Evolutionary conservation across 2,329 filamentous ascomycete species (phyloP), one percentile per base, ranked within the genome.

Genomic region (Stagonosporopsis vannaccii): DNA sequence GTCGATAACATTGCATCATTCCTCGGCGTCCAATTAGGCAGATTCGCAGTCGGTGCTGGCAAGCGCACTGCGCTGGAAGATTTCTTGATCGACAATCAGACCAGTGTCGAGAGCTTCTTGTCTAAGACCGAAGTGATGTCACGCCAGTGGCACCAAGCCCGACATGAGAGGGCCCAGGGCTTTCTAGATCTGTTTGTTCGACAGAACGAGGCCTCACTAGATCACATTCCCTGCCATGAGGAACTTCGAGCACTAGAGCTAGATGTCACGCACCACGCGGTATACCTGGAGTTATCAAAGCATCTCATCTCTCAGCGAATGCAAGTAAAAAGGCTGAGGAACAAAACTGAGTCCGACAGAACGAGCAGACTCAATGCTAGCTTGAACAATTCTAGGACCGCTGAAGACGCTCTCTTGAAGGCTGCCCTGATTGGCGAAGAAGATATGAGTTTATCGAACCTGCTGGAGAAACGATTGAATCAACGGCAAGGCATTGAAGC

Each of bases 1-100:
- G 77, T 89, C 8, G 84, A 87, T 47, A 79, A 79, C 15, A 85
- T 88, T 54, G 85, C 85, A 0, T 75, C 74, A 1, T 80, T 88
- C 15, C 67, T 90, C 2, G 80, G 82, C 1, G 72, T 87, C 20
- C 78, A 80, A 41, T 73, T 90, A 0, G 85, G 84, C 2, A 70
- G 82, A 19, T 80, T 85, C 43, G 81, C 84, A 37, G 81, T 81
- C 53, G 77, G 78, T 2, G 69, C 77, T 17, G 78, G 76, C 2
- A 66, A 75, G 4, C 71, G 79, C 3, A 76, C 77, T n/a, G 70
- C 73, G n/a, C 80, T 82, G 23, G 73, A 82, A 30, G 79, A 77
- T 46, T 65, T 67, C 3, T 69, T 80, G 0, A 48, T 46, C n/a
- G 41, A 43, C 15, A 65, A 71, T 3, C 67, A 69, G 26, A 74